Evolutionary conservation across 2,329 filamentous ascomycete species (phyloP).

Genomic region (Epichloe sylvatica): DNA sequence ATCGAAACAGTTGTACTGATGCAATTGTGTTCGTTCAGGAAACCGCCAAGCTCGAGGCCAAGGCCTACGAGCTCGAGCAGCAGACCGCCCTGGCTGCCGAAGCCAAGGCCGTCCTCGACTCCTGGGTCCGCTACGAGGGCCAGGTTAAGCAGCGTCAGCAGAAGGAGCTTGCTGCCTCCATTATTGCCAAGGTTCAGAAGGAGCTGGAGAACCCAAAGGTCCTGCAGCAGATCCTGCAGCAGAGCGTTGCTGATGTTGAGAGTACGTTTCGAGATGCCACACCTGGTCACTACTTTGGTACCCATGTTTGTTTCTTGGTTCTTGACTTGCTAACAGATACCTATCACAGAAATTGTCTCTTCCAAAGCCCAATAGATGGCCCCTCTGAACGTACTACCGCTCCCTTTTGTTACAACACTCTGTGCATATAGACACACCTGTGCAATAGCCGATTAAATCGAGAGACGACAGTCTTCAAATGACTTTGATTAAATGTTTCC

Average conservation of each 20-base stretch:
- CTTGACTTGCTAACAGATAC: constrained; percentile 19
- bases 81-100: constrained; percentile 81
- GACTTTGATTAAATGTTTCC: background rate
- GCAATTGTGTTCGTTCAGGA: constrained; percentile 42
- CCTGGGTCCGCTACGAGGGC: constrained; percentile 95
- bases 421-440: constrained; percentile 45
- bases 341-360: constrained; percentile 41
- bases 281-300: too few relatives aligned
- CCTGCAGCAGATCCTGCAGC: constrained; percentile 93
- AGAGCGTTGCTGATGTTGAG: constrained; percentile 92
- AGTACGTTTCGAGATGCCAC: constrained; percentile 39
- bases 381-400: constrained; percentile 20
- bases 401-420: constrained; percentile 41
- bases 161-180: constrained; percentile 78
- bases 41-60: constrained; percentile 87
- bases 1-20: background rate
- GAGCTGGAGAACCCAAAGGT: constrained; percentile 96
- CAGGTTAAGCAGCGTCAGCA: constrained; percentile 99
- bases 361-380: constrained; percentile 48
- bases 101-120: constrained; percentile 91
- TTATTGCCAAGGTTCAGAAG: constrained; percentile 98
- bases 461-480: constrained; percentile 3
- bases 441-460: constrained; percentile 40
- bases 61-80: constrained; percentile 97
- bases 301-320: too few relatives aligned